Conservation (phyloP, 768 basidiomycete genomes). For the Boletus rubescentipes region DNA sequence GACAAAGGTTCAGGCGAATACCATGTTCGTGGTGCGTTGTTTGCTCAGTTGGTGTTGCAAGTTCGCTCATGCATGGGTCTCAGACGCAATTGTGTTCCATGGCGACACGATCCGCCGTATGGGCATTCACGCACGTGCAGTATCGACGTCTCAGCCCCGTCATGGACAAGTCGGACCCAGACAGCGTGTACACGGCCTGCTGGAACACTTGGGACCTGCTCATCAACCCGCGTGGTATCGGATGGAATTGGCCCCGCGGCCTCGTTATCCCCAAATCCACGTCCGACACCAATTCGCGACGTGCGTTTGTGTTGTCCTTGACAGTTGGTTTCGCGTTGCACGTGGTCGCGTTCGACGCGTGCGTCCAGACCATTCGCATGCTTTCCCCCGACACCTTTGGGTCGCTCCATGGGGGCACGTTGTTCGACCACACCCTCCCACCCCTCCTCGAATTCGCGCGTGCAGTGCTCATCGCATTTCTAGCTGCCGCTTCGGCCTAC, state of each 20-base stretch:
- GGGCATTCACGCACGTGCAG: constrained; percentile 19
- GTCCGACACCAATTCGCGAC: constrained; percentile 8
- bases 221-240: constrained; percentile 24
- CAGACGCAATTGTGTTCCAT: constrained; percentile 17
- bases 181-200: constrained; percentile 10
- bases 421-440: constrained; percentile 36
- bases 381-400: constrained; percentile 43
- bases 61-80: neutral
- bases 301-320: constrained; percentile 11
- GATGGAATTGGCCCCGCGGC: constrained; percentile 28
- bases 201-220: constrained; percentile 32
- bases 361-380: constrained; percentile 11
- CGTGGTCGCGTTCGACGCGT: constrained; percentile 16
- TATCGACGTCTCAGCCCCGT: constrained; percentile 13
- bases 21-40: constrained; percentile 19
- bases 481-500: constrained; percentile 47
- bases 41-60: neutral
- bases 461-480: constrained; percentile 42
- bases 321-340: neutral
- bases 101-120: constrained; percentile 14
- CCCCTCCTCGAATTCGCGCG: constrained; percentile 34
- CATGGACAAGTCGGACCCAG: neutral
- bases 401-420: constrained; percentile 31
- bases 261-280: constrained; percentile 14
- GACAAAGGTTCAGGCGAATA: constrained; percentile 13